Base-by-base conservation (phyloP, 1,284 basidiomycete genomes). In the Schizophyllum amplum region DNA sequence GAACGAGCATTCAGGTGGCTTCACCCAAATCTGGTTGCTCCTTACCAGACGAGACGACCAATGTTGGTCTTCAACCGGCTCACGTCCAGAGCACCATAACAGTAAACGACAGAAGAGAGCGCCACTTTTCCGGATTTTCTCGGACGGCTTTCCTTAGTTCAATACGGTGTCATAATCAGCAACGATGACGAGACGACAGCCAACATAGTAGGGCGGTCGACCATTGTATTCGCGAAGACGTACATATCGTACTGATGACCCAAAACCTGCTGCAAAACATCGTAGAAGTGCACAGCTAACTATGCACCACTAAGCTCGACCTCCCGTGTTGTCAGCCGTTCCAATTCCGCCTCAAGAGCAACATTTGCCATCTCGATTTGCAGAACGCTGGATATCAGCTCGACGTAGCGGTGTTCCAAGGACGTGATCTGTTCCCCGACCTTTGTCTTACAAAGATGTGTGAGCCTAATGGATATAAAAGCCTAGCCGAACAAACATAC, bases 351-450 rank as follows among this genome's bases (percentile, higher is more conserved):
- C 65, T 91, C 89, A 61, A 93, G 71, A 20, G 90, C 89, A 33
- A 89, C 78, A 67, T 93, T 94, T n/a, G 92, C 94, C 76, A 96
- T 86, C 75, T 94, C 92, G 62, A 95, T 87, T 70, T 95, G 92
- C 61, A 96, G 71, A 26, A 92, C 86, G 64, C 81, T 88, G 47
- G 90, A 92, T 58, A 96, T 87, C 47, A 94, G 76, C 68, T 93
- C 90, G 9, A 88, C 93, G 94, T 94, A 96, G 55, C 84, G 80
- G 54, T 82, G 88, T 70, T 95, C 92, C 54, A 94, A 73, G 9
- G 81, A 73, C n/a, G 82, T 87, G 59, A 96, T 72, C 64, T 90
- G 87, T 55, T 81, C 78, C 49, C 93, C 94, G 20, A 85, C 73
- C n/a, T 77, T 79, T 26, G 84, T 86, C 87, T 94, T 61, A 25